Conservation (phyloP, 1,284 basidiomycete species). For the Cystobasidium slooffiae region DNA sequence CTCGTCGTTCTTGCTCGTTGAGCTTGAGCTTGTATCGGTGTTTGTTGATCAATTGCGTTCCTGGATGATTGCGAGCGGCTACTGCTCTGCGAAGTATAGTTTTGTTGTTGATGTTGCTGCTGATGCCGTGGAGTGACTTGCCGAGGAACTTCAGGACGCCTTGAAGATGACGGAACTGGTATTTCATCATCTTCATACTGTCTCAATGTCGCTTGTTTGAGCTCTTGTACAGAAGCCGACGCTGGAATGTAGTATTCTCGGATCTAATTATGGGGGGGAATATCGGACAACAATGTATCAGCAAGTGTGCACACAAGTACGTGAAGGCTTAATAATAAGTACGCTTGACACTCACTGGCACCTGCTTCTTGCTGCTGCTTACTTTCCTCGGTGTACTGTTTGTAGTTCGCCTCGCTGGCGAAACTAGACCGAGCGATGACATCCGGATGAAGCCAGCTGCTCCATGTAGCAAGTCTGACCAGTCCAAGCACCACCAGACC, state of each 20-base stretch:
- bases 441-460: not conserved
- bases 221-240: constrained; percentile 29
- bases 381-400: not conserved
- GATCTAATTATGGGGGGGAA: constrained; percentile 16
- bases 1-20: constrained; percentile 1
- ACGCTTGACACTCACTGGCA: not conserved
- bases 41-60: not conserved
- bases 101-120: no score
- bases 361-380: not conserved
- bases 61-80: not conserved
- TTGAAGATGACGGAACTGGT: not conserved
- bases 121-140: not conserved
- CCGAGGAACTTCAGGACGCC: no score
- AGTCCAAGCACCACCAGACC: not conserved
- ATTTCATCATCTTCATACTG: not conserved
- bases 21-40: not conserved
- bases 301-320: not conserved
- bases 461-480: not conserved
- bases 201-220: not conserved
- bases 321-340: no score
- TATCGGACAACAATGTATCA: no score
- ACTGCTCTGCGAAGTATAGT: no score
- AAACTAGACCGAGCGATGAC: not conserved
- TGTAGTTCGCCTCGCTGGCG: constrained; percentile 1
- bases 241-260: constrained; percentile 33